These are phyloP conservation scores for Tuber borchii DNA, from an alignment of 495 filamentous ascomycete genomes.

Conservation along the genomic window DNA sequence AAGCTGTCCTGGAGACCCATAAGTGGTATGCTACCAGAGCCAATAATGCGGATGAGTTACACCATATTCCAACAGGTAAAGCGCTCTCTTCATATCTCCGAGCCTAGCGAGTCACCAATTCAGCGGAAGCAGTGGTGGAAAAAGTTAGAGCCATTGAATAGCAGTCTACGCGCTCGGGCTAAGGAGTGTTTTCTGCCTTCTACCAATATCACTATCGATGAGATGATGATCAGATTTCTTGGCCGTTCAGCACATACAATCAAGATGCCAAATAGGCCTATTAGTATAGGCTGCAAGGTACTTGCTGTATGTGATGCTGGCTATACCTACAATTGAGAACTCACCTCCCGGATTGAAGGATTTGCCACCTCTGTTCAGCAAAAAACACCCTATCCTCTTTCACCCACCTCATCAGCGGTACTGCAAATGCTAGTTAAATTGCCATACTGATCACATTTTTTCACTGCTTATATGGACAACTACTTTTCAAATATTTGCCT, in stretches of 20 bases:
- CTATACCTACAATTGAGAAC: no score
- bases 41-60: constrained; percentile 9
- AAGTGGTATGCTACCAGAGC: neutral
- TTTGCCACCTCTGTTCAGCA: neutral
- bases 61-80: constrained; percentile 10
- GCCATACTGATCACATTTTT: neutral
- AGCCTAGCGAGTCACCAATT: neutral
- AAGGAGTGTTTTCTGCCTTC: constrained; percentile 12
- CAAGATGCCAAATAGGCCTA: no score
- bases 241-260: no score
- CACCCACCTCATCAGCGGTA: no score
- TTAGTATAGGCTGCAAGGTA: no score
- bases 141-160: constrained; percentile 5
- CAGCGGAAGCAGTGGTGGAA: neutral
- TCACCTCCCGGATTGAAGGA: no score
- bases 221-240: constrained; percentile 18
- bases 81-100: constrained; percentile 8
- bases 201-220: constrained; percentile 9
- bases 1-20: no score
- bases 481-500: constrained; percentile 9
- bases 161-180: no score
- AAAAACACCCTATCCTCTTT: neutral
- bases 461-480: constrained; percentile 9
- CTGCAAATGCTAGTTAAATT: constrained; percentile 8
- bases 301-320: no score